phyloP scores from a whole-genome alignment of 495 filamentous ascomycete genomes.

The Recurvomyces mirabilis region DNA sequence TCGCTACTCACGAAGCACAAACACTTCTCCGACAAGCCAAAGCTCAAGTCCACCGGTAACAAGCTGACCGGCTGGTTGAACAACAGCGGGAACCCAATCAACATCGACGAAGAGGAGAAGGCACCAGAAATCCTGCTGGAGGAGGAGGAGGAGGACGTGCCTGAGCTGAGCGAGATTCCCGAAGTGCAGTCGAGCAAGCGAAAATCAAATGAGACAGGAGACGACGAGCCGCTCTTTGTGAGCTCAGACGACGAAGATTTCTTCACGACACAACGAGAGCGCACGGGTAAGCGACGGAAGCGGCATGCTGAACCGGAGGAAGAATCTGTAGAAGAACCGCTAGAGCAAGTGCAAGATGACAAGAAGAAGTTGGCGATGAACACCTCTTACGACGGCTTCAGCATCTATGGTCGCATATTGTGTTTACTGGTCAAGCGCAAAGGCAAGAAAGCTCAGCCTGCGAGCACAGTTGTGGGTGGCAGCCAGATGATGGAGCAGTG shows the following conservation, averaged over 20 bases:
- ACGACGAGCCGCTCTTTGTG: conserved; percentile 22
- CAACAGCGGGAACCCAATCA: conserved; percentile 31
- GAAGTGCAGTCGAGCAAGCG: conserved; percentile 15
- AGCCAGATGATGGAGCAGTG: conserved; percentile 88
- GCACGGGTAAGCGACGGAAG: conserved; percentile 11
- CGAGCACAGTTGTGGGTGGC: conserved; percentile 33
- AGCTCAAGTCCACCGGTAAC: conserved; percentile 45
- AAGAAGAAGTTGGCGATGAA: conserved; percentile 79
- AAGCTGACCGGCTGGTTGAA: conserved; percentile 47
- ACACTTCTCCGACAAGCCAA: conserved; percentile 46
- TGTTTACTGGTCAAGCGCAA: conserved; percentile 79
- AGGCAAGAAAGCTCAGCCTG: conserved; percentile 32
- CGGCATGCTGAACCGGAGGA: not conserved
- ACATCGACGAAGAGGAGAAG: conserved; percentile 27
- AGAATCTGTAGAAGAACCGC: conserved; percentile 10
- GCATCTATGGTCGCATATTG: conserved; percentile 82
- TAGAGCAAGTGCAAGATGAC: conserved; percentile 47
- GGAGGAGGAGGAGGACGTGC: conserved; percentile 27
- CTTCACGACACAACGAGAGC: conserved; percentile 15
- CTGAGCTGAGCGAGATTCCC: conserved; percentile 25
- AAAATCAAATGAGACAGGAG: conserved; percentile 6
- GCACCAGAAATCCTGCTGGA: conserved; percentile 37
- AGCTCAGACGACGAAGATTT: conserved; percentile 20
- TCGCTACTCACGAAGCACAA: conserved; percentile 78
- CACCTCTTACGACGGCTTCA: conserved; percentile 88